Percentiles rank a stretch among this genome's conserved stretches.
Conservation (phyloP, 768 basidiomycete genomes). For the Hirschioporus abietinus region DNA sequence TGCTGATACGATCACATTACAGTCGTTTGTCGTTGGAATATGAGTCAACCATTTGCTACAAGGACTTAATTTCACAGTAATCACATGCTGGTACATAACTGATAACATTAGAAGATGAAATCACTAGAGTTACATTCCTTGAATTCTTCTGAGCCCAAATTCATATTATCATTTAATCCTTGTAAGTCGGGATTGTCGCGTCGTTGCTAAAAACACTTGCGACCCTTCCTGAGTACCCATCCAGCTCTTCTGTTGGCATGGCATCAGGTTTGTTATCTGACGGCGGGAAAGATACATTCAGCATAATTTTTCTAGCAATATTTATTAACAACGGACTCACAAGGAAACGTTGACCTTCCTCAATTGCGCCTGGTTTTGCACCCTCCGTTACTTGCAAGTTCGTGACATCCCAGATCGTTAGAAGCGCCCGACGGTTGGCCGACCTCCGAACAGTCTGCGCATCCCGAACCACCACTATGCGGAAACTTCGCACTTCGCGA, state of each 20-base stretch:
- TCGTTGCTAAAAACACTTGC: conserved; percentile 67
- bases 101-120: neutral
- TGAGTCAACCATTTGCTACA: neutral
- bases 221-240: conserved; percentile 50
- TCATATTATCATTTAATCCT: neutral
- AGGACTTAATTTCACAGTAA: neutral
- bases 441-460: conserved; percentile 46
- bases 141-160: neutral
- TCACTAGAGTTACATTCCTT: neutral
- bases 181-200: conserved; percentile 44
- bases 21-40: too few species aligned
- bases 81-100: neutral
- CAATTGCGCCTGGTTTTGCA: conserved; percentile 43
- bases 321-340: conserved; percentile 36
- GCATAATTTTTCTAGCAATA: conserved; percentile 5
- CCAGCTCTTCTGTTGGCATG: conserved; percentile 67
- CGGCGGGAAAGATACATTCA: conserved; percentile 7
- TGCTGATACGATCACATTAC: neutral
- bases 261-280: conserved; percentile 66
- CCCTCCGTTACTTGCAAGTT: conserved; percentile 47
- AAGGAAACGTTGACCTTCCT: conserved; percentile 60
- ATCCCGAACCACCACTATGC: conserved; percentile 66
- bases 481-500: conserved; percentile 70
- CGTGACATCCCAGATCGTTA: conserved; percentile 82
- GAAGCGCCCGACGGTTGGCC: conserved; percentile 57